Base-by-base conservation (phyloP, 2,329 filamentous ascomycete genomes). In the Colletotrichum theobromicola region DNA sequence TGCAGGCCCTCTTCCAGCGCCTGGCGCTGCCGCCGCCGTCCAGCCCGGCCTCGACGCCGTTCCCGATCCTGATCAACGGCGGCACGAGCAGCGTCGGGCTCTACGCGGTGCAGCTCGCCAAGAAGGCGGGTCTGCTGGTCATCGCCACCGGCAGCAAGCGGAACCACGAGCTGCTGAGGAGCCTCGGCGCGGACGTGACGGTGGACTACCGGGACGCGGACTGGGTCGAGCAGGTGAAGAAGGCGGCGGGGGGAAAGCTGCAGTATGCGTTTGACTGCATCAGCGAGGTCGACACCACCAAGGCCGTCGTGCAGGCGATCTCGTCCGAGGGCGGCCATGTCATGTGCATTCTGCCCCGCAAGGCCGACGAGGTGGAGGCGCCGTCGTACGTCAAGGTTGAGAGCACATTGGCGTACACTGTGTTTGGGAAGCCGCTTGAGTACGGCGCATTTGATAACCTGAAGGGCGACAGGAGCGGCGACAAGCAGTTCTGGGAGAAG, bases 101-200 rank as follows among this genome's bases (percentile, higher is more conserved):
- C 18, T 77, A 75, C 34, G 70, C 71, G 2, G 60, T 76, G 0
- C 72, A 76, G 58, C 64, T 75, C 2, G 75, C 72, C 7, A 76
- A 76, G 58, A 42, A 58, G 67, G 68, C 64, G 12, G 75, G 75
- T 4, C 18, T 75, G 2, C 32, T 9, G 30, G 75, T 76, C n/a
- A 74, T 76, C 16, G 70, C 73, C 8, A 75, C 73, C 1, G 73
- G 63, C 7, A 58, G 64, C 64, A 78, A 81, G 6, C 75, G 74
- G 28, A 87, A 88, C 76, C 81, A 82, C 53, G 83, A 80, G 2
- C 82, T 86, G 5, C 81, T 87, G 21, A 80, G 81, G 72, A 80
- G 78, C 1, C 83, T 86, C 4, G 89, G 89, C n/a, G 88, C 88
- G 10, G 85, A 85, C 24, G 79, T 80, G 7, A 83, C 81, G 18